Percentiles rank a stretch among this genome's conserved stretches.
Conservation (phyloP, 1,139 yeast species). For the Suhomyces bribrorum region DNA sequence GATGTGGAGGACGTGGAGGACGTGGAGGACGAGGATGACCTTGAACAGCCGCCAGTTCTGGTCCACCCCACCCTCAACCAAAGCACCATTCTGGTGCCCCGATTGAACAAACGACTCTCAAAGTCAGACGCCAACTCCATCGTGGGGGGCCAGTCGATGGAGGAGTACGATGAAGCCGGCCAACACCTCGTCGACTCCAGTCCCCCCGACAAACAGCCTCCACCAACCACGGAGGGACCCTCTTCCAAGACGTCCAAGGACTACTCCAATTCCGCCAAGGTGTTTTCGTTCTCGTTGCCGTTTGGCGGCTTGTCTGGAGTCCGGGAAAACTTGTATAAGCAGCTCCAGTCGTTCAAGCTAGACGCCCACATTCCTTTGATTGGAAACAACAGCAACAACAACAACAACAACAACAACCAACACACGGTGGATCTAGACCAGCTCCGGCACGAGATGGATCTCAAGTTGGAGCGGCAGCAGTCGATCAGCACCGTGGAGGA, state of each 20-base stretch:
- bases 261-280: constrained; percentile 21
- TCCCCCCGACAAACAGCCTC: constrained; percentile 17
- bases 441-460: constrained; percentile 36
- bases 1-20: constrained; percentile 14
- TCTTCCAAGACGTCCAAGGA: constrained; percentile 1
- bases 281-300: constrained; percentile 45
- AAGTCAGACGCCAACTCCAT: constrained; percentile 39
- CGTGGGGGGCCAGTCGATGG: constrained; percentile 40
- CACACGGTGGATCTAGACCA: constrained; percentile 22
- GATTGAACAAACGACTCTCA: constrained; percentile 19
- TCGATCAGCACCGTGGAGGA: constrained; percentile 67
- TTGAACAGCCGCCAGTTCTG: constrained; percentile 8
- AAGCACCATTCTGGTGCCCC: background rate
- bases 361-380: constrained; percentile 27
- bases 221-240: constrained; percentile 9
- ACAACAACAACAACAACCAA: background rate
- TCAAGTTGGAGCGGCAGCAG: constrained; percentile 55
- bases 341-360: constrained; percentile 24
- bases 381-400: constrained; percentile 12
- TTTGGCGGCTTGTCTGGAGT: constrained; percentile 36
- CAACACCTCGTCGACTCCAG: too few relatives aligned
- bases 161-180: constrained; percentile 13
- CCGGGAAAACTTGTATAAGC: constrained; percentile 27
- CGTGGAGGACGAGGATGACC: constrained; percentile 11
- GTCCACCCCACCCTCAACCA: background rate